phyloP scores from a whole-genome alignment of 345 rosid genomes.

The Eutrema japonicum region DNA sequence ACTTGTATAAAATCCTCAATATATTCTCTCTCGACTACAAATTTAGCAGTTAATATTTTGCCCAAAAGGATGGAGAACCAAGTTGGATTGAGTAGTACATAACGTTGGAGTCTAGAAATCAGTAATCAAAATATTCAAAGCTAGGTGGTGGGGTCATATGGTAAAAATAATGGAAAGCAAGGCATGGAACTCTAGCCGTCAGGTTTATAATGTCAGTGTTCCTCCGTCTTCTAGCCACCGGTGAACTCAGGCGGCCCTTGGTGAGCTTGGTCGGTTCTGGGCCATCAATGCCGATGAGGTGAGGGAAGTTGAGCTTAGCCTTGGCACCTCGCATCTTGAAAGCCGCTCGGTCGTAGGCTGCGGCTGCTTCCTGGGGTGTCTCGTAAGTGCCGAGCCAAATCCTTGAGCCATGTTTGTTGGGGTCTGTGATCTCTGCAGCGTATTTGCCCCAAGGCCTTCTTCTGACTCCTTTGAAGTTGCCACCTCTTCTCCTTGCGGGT shows the following conservation, averaged over 20 bases:
- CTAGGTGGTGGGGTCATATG: constrained; percentile 4
- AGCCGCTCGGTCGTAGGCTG: constrained; percentile 40
- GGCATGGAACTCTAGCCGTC: constrained; percentile 11
- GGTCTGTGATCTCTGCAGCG: constrained; percentile 49
- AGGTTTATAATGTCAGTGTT: constrained; percentile 23
- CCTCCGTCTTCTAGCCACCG: constrained; percentile 5
- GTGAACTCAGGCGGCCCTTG: not conserved
- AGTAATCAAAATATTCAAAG: not conserved
- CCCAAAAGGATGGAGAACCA: not conserved
- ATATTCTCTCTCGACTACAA: not conserved
- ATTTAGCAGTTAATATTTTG: not conserved
- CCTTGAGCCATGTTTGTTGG: constrained; percentile 47
- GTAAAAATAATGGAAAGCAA: constrained; percentile 6
- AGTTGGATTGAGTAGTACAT: not conserved
- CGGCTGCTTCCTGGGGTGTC: constrained; percentile 40
- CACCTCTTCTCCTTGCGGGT: not conserved
- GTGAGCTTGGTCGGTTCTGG: not conserved
- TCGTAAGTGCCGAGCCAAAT: constrained; percentile 51
- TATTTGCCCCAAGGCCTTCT: constrained; percentile 53
- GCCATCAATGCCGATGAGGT: constrained; percentile 16
- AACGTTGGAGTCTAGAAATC: not conserved
- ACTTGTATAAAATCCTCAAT: not conserved
- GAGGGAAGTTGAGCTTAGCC: constrained; percentile 44
- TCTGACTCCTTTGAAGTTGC: constrained; percentile 33
- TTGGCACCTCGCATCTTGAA: constrained; percentile 33